These are phyloP conservation scores for Sicyos baderoa DNA, from an alignment of 306 rosid genomes.

Conservation along the genomic window DNA sequence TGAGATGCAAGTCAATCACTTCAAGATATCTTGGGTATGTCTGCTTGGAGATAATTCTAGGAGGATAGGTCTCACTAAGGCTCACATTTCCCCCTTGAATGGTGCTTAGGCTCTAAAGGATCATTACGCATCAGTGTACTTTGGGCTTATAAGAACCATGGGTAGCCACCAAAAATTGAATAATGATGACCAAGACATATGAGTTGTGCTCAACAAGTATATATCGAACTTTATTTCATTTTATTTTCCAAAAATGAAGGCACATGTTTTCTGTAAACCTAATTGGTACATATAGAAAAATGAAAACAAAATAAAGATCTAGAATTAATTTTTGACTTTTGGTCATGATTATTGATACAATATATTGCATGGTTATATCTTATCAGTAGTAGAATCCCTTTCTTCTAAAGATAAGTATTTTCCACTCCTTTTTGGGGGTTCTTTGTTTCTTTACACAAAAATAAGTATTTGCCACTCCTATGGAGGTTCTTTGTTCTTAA, in stretches of 20 bases:
- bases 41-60: conserved; percentile 4
- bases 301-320: background rate
- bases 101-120: background rate
- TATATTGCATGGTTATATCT: background rate
- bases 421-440: conserved; percentile 3
- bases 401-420: background rate
- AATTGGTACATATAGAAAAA: background rate
- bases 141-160: background rate
- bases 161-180: background rate
- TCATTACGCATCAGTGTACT: background rate
- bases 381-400: background rate
- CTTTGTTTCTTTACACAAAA: background rate
- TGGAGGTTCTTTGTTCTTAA: background rate
- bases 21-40: background rate
- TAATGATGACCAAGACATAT: background rate
- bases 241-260: no score
- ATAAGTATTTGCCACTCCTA: background rate
- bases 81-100: background rate
- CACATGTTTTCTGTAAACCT: background rate
- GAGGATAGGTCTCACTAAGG: background rate
- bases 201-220: conserved; percentile 6
- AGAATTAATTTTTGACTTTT: background rate
- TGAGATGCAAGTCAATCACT: background rate
- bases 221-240: background rate
- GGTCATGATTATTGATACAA: background rate